Conservation (phyloP, 305 asterid species). For the Fraxinus sp. region DNA sequence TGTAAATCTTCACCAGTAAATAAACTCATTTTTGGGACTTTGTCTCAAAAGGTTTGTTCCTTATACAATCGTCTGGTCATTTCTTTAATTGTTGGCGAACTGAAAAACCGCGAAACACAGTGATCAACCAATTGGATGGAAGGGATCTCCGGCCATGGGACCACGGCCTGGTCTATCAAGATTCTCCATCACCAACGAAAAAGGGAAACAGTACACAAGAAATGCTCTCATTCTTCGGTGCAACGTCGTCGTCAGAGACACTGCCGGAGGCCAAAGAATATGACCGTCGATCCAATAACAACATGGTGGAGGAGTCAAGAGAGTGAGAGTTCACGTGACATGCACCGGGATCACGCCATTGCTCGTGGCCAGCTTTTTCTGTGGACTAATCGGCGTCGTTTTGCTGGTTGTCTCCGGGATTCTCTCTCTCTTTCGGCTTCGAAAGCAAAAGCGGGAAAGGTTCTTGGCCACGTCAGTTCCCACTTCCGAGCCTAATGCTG, state of each 20-base stretch:
- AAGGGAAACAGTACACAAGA: not conserved
- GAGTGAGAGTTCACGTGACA: slow-evolving; percentile 21
- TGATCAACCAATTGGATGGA: not conserved
- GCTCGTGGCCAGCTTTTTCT: slow-evolving; percentile 43
- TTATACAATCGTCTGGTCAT: no score
- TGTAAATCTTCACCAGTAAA: no score
- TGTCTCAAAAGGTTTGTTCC: no score
- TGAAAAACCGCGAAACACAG: no score
- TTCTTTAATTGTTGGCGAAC: no score
- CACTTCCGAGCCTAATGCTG: not conserved
- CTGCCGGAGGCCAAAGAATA: slow-evolving; percentile 51
- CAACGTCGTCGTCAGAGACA: slow-evolving; percentile 13
- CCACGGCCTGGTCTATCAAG: not conserved
- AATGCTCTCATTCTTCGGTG: not conserved
- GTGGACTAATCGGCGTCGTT: slow-evolving; percentile 42
- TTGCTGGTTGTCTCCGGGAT: slow-evolving; percentile 37
- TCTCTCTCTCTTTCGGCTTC: slow-evolving; percentile 27
- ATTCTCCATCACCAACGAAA: not conserved
- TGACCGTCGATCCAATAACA: slow-evolving; percentile 29
- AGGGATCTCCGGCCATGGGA: slow-evolving; percentile 11
- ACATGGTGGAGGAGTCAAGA: slow-evolving; percentile 30
- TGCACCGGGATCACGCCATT: slow-evolving; percentile 31
- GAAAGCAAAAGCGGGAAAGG: slow-evolving; percentile 20
- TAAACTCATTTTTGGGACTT: no score
- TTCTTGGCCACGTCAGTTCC: slow-evolving; percentile 20